A percentile compares a stretch with the other conserved stretches of the same genome.
These are phyloP conservation scores for Hemileia vastatrix DNA, from an alignment of 1,284 basidiomycete species.

Conservation along the genomic window DNA sequence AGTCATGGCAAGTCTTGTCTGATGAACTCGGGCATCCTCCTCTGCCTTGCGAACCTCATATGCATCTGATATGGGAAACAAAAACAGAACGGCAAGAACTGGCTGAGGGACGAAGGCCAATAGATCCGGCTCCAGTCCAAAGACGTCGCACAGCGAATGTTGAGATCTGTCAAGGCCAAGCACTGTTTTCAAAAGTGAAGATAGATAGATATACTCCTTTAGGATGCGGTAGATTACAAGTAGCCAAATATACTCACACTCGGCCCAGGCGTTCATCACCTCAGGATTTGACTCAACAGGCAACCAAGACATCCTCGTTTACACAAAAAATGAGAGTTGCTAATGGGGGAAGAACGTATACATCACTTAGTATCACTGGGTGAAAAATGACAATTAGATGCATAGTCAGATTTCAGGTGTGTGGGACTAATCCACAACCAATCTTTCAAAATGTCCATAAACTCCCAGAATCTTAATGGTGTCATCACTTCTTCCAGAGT, in stretches of 20 bases:
- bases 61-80: conserved; percentile 35
- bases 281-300: conserved; percentile 44
- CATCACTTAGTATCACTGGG: too few species aligned
- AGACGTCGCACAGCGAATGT: conserved; percentile 32
- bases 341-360: too few species aligned
- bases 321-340: too few species aligned
- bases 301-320: conserved; percentile 38
- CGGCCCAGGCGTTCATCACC: conserved; percentile 31
- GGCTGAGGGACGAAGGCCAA: conserved; percentile 43
- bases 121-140: conserved; percentile 40
- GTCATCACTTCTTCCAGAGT: too few species aligned
- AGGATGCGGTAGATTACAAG: background rate
- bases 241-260: background rate
- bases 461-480: too few species aligned
- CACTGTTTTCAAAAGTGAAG: background rate
- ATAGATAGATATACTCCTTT: background rate
- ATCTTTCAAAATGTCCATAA: too few species aligned
- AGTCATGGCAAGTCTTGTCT: background rate
- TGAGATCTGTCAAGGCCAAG: background rate
- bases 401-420: too few species aligned
- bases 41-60: conserved; percentile 27
- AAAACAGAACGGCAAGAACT: conserved; percentile 38
- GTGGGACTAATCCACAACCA: too few species aligned
- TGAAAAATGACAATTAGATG: too few species aligned
- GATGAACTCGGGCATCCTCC: conserved; percentile 26